Base-by-base conservation (phyloP, 2,329 filamentous ascomycete species). In the Venturia oleaginea region DNA sequence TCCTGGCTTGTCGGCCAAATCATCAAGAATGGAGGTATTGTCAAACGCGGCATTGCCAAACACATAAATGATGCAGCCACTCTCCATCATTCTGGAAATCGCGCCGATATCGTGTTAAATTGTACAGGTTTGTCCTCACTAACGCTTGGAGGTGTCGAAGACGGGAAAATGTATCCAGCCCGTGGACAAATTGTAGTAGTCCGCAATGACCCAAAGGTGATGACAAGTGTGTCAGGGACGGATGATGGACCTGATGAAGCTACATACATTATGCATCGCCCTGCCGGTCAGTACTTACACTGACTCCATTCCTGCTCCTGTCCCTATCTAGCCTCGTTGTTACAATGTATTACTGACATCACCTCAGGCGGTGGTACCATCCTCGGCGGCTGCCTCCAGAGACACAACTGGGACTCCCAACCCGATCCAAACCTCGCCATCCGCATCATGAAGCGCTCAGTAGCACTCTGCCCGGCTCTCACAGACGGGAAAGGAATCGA, bases 111-210 rank as follows among this genome's bases (percentile, higher is more conserved):
- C 2, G 78, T 96, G 1, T 78, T 97, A 69, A 97, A 97, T 73
- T 90, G 91, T 69, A 93, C 92, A 0, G 93, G 92, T 0, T 79
- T 97, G 8, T 83, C 88, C 10, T 86, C 92, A 0, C 82, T 83
- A 55, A 86, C 82, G 64, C 84, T 97, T 1, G 91, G 90, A 11
- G 93, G 93, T 46, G 92, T 97, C 0, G 80, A 84, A 75, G 93
- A 97, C 72, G 74, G 78, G 66, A 84, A 81, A 4, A 83, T 97
- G 68, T 82, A 86, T 63, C 92, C 93, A 0, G 87, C 84, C 1
- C 85, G 93, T 2, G 93, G 91, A 4, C 93, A 97, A 76, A 85
- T 90, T 19, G 89, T 95, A 0, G 74, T 96, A 0, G 91, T 96
- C 27, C 81, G 91, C 65, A 96, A 96, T 76, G 86, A 90, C 71